Base-by-base conservation (phyloP, 2,329 filamentous ascomycete species). In the Phialemonium atrogriseum region DNA sequence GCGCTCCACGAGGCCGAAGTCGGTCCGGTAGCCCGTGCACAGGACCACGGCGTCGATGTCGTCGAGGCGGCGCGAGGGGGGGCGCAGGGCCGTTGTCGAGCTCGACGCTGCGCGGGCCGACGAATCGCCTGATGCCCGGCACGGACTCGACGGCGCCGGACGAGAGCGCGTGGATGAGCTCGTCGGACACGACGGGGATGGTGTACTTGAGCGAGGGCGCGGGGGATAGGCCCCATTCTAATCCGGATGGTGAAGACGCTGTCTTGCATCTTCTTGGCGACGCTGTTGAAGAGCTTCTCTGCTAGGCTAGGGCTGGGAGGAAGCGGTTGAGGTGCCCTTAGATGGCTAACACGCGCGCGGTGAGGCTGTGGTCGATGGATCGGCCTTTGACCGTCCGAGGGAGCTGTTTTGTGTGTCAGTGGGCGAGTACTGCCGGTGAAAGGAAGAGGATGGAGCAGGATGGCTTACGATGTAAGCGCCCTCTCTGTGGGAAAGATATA, bases 151-250 rank as follows among this genome's bases (percentile, higher is more conserved):
- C 12, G 12, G n/a, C n/a, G 9, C 15, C 26, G 7, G n/a, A 14
- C 19, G 46, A 41, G 18, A 55, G 49, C 4, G 60, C 55, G 5
- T 43, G 44, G 14, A 64, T 52, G 2, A 53, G 45, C 7, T 44
- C 39, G 6, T 49, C 19, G 2, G 50, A 43, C 3, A 55, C 41
- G 7, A 64, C n/a, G 14, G 35, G 31, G 4, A 30, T 24, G 3
- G 33, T 26, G 7, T 40, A 25, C 23, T 31, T 28, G n/a, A 41
- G 28, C 7, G 37, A 30, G 5, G 39, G 37, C 10, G 38, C 30
- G 12, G 37, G 37, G 2, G 27, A 40, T 2, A 57, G 29, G 10
- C 43, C 40, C 52, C 51, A 57, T 18, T 52, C 49, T 0, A 48
- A 44, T n/a, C 4, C 39, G 40, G 0, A 54, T 35, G 7, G 39